phyloP scores from a whole-genome alignment of 345 rosid species.

The Viola odorata region DNA sequence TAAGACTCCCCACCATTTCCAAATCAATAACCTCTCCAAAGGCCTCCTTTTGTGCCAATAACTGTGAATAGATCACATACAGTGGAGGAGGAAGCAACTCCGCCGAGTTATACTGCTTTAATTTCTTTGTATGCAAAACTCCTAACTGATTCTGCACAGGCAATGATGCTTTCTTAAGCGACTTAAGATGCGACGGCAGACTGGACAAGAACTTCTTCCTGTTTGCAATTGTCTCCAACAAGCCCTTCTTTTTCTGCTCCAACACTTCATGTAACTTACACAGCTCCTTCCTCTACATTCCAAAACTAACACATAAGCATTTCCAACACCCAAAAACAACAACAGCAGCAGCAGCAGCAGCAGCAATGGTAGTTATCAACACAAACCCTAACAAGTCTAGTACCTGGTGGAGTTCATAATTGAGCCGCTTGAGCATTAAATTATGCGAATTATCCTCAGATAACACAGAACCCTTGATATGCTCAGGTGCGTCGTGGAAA shows the following conservation, averaged over 20 bases:
- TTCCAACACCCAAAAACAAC: not conserved
- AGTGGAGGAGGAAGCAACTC: constrained; percentile 94
- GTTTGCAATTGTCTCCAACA: constrained; percentile 67
- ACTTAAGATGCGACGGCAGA: constrained; percentile 78
- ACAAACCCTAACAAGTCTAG: too few species aligned
- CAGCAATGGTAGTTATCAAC: too few species aligned
- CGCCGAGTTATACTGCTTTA: constrained; percentile 73
- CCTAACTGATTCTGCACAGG: constrained; percentile 88
- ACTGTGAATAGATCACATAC: constrained; percentile 72
- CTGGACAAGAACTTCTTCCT: constrained; percentile 76
- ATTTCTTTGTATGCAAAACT: constrained; percentile 57
- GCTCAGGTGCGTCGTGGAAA: constrained; percentile 58
- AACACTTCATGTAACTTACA: constrained; percentile 63
- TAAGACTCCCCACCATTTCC: constrained; percentile 69
- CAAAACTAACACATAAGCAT: constrained; percentile 3
- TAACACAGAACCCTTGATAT: constrained; percentile 46
- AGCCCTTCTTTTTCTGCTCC: constrained; percentile 59
- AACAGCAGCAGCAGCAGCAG: too few species aligned
- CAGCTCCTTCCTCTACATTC: constrained; percentile 63
- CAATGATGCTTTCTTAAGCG: constrained; percentile 84
- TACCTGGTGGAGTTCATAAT: constrained; percentile 89
- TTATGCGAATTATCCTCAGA: constrained; percentile 59
- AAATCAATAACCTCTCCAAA: constrained; percentile 69
- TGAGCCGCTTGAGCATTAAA: constrained; percentile 82
- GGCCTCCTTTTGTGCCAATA: constrained; percentile 79